phyloP scores from a whole-genome alignment of 345 rosid species.

The Gossypium herbaceum region DNA sequence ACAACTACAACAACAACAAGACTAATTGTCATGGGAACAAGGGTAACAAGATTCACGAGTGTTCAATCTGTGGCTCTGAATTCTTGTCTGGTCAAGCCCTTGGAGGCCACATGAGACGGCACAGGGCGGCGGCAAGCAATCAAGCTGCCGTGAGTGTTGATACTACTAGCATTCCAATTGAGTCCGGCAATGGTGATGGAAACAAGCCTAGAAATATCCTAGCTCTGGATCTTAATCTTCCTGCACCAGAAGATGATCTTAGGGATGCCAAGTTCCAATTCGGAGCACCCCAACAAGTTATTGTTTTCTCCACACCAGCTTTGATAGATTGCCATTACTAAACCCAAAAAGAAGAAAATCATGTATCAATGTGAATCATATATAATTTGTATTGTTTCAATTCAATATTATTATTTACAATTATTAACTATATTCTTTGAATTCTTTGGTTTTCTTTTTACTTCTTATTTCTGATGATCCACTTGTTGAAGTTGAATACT shows the following conservation, averaged over 20 bases:
- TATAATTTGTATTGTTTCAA: constrained; percentile 21
- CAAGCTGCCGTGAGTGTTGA: constrained; percentile 17
- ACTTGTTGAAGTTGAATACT: constrained; percentile 57
- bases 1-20: constrained; percentile 12
- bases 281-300: constrained; percentile 38
- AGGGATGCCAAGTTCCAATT: constrained; percentile 62
- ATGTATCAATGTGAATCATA: constrained; percentile 37
- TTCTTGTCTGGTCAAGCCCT: constrained; percentile 93
- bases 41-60: constrained; percentile 70
- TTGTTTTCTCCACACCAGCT: constrained; percentile 61
- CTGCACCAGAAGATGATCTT: constrained; percentile 82
- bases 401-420: constrained; percentile 14
- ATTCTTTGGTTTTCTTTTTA: constrained; percentile 10
- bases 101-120: constrained; percentile 99
- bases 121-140: constrained; percentile 38
- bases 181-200: constrained; percentile 10
- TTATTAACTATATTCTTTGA: constrained; percentile 27
- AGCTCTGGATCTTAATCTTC: constrained; percentile 82
- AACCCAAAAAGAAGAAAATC: constrained; percentile 8
- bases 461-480: constrained; percentile 29
- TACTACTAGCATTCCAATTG: constrained; percentile 17
- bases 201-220: constrained; percentile 45
- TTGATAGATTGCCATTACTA: constrained; percentile 90
- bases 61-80: constrained; percentile 93
- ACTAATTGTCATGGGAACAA: constrained; percentile 19